phyloP scores from a whole-genome alignment of 176 grass and related monocot genomes.

The Tillandsia fasciculata region DNA sequence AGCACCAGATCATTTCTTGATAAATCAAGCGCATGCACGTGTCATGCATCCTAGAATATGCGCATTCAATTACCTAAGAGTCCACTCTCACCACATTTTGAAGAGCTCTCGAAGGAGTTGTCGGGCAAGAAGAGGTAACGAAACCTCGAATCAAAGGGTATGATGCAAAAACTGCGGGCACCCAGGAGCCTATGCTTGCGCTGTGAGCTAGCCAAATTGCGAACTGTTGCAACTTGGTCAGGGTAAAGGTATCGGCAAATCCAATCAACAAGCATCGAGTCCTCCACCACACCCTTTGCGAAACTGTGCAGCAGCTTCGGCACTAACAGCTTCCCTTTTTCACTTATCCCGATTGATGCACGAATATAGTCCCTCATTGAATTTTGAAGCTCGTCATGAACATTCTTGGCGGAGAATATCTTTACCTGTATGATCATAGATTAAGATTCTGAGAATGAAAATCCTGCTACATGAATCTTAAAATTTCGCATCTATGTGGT shows the following conservation, averaged over 20 bases:
- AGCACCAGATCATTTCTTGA: too few relatives aligned
- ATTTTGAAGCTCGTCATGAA: conserved; percentile 54
- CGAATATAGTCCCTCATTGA: conserved; percentile 83
- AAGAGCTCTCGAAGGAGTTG: neutral
- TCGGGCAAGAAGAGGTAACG: conserved; percentile 10
- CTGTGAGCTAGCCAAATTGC: conserved; percentile 3
- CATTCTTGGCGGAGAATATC: conserved; percentile 64
- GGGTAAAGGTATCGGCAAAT: conserved; percentile 68
- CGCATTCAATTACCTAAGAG: too few relatives aligned
- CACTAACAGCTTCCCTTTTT: conserved; percentile 74
- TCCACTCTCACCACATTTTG: neutral
- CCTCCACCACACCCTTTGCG: conserved; percentile 68
- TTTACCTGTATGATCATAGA: conserved; percentile 46
- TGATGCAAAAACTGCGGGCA: conserved; percentile 3
- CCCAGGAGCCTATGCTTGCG: conserved; percentile 3
- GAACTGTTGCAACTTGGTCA: conserved; percentile 37
- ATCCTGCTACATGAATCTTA: neutral
- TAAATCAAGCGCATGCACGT: too few relatives aligned
- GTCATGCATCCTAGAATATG: too few relatives aligned
- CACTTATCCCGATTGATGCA: conserved; percentile 58
- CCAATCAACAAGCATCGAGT: conserved; percentile 72
- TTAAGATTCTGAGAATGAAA: neutral
- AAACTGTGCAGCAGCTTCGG: conserved; percentile 80
- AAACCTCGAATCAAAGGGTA: conserved; percentile 10
- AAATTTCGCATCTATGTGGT: neutral